Evolutionary conservation across 2,329 filamentous ascomycete species (phyloP).

Genomic region (Neofusicoccum ribis): DNA sequence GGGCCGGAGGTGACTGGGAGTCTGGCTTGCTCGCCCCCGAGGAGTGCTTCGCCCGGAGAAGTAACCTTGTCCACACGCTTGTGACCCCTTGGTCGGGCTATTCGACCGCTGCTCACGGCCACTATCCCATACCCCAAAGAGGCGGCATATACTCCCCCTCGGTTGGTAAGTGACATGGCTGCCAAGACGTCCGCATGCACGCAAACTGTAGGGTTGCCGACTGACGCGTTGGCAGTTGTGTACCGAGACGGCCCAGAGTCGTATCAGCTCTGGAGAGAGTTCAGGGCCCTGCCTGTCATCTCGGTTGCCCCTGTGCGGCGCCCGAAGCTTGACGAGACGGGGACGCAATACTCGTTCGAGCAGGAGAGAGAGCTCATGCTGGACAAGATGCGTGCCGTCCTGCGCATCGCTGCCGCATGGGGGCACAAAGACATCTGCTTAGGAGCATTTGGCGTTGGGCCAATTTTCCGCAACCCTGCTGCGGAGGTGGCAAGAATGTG

Average conservation of each 20-base stretch:
- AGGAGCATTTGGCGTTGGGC: slow-evolving; percentile 47
- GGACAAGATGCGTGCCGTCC: slow-evolving; percentile 70
- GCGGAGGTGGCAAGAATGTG: slow-evolving; percentile 47
- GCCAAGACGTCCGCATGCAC: neutral
- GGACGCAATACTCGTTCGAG: slow-evolving; percentile 69
- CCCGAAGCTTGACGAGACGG: slow-evolving; percentile 69
- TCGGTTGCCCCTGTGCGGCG: slow-evolving; percentile 71
- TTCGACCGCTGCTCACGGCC: slow-evolving; percentile 38
- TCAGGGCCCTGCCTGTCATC: slow-evolving; percentile 65
- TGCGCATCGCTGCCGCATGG: slow-evolving; percentile 63
- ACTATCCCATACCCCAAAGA: slow-evolving; percentile 71
- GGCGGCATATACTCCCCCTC: slow-evolving; percentile 70
- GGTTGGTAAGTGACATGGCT: slow-evolving; percentile 54
- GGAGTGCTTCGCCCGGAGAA: slow-evolving; percentile 73
- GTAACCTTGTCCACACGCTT: slow-evolving; percentile 70
- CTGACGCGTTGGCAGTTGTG: slow-evolving; percentile 53
- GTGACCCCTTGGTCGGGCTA: slow-evolving; percentile 56
- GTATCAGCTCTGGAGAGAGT: slow-evolving; percentile 52
- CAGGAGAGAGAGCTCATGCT: slow-evolving; percentile 70
- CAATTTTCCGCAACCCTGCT: slow-evolving; percentile 47
- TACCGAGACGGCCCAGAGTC: slow-evolving; percentile 68
- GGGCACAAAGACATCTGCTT: slow-evolving; percentile 43
- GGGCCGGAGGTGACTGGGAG: slow-evolving; percentile 79
- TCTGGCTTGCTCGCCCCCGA: slow-evolving; percentile 63
- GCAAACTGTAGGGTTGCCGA: neutral